A percentile compares a stretch with the other conserved stretches of the same genome.
These are phyloP conservation scores for Wickerhamiella infanticola DNA, from an alignment of 1,139 yeast genomes.

Conservation along the genomic window DNA sequence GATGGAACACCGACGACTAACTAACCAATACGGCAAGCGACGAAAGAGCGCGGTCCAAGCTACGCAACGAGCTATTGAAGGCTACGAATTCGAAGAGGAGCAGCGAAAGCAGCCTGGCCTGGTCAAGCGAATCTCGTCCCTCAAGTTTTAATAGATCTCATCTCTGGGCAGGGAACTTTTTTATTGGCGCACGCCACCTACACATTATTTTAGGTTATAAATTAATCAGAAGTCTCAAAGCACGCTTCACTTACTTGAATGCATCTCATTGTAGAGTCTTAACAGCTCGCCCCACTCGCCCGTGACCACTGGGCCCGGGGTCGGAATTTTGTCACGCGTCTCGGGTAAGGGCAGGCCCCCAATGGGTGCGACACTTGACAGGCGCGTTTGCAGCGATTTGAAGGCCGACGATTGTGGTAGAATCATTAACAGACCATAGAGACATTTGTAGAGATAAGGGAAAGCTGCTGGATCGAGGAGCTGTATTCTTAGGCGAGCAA, in stretches of 20 bases:
- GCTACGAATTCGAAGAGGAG: slow-evolving; percentile 13
- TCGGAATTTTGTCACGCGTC: slow-evolving; percentile 4
- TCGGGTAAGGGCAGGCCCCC: slow-evolving; percentile 23
- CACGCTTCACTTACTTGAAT: slow-evolving; percentile 15
- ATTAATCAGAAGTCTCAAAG: background rate
- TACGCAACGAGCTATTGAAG: slow-evolving; percentile 14
- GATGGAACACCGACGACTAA: slow-evolving; percentile 19
- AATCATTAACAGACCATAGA: slow-evolving; percentile 86
- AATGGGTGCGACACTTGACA: slow-evolving; percentile 38
- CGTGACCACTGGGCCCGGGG: slow-evolving; percentile 12
- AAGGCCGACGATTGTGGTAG: slow-evolving; percentile 94
- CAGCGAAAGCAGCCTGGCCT: slow-evolving; percentile 9
- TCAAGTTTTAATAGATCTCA: background rate
- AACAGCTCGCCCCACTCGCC: slow-evolving; percentile 40
- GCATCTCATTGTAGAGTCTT: slow-evolving; percentile 45
- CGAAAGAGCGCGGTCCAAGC: slow-evolving; percentile 14
- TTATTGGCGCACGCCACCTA: no score
- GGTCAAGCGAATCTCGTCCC: slow-evolving; percentile 8
- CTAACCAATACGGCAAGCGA: slow-evolving; percentile 20
- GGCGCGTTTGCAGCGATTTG: slow-evolving; percentile 58
- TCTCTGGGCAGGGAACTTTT: no score
- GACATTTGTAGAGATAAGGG: slow-evolving; percentile 71
- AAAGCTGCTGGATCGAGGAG: slow-evolving; percentile 72
- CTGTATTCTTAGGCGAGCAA: slow-evolving; percentile 74
- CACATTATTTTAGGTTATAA: background rate